These are phyloP conservation scores for Solanum boliviense DNA, from an alignment of 257 asterid genomes.

Conservation along the genomic window DNA sequence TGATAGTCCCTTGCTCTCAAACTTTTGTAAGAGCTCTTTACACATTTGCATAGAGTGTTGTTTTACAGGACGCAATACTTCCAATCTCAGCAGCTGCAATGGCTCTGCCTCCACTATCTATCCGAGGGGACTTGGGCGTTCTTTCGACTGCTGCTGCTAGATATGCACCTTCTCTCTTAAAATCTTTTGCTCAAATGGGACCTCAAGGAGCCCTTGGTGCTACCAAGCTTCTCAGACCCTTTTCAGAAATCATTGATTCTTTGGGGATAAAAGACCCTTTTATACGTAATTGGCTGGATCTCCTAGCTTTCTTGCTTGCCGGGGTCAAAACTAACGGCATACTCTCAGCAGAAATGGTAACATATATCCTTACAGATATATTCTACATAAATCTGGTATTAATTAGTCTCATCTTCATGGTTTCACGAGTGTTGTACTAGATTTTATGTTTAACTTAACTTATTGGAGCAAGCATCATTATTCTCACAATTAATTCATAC, in stretches of 20 bases:
- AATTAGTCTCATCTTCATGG: no score
- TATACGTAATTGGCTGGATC: slow-evolving; percentile 88
- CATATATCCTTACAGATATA: background rate
- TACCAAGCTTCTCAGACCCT: slow-evolving; percentile 83
- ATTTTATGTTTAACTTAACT: no score
- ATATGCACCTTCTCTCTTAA: slow-evolving; percentile 76
- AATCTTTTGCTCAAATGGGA: slow-evolving; percentile 92
- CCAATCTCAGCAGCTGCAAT: slow-evolving; percentile 89
- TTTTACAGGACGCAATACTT: slow-evolving; percentile 64
- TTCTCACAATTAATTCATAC: no score
- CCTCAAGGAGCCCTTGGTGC: slow-evolving; percentile 89
- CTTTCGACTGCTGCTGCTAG: slow-evolving; percentile 86
- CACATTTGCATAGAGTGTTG: background rate
- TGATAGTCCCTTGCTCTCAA: background rate
- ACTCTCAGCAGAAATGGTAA: slow-evolving; percentile 95
- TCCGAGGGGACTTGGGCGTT: slow-evolving; percentile 87
- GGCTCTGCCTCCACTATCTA: slow-evolving; percentile 94
- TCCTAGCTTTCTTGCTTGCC: slow-evolving; percentile 84
- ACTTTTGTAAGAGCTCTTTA: background rate
- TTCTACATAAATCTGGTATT: no score
- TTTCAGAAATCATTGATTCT: slow-evolving; percentile 70
- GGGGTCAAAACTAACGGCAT: slow-evolving; percentile 90
- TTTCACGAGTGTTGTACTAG: no score
- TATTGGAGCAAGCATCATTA: no score
- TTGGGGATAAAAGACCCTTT: slow-evolving; percentile 73